Evolutionary conservation across 1,284 basidiomycete species (phyloP).

Genomic region (Leccinum pachyderme): DNA sequence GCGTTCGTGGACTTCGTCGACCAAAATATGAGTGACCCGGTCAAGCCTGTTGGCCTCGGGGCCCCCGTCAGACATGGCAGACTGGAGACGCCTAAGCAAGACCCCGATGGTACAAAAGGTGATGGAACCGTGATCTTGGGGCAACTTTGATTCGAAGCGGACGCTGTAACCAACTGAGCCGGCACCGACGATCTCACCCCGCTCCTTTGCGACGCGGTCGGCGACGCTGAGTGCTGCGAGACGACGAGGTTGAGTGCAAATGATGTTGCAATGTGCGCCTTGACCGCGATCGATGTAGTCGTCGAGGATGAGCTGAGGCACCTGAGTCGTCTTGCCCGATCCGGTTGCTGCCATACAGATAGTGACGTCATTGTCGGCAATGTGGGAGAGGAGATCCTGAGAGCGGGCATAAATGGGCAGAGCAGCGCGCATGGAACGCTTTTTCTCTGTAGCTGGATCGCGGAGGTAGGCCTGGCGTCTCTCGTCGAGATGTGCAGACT

Average conservation of each 20-base stretch:
- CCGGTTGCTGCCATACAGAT: conserved; percentile 95
- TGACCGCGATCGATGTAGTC: conserved; percentile 76
- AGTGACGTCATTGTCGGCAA: conserved; percentile 82
- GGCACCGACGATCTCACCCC: conserved; percentile 73
- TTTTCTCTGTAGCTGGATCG: conserved; percentile 61
- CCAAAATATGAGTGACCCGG: conserved; percentile 85
- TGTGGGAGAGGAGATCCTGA: conserved; percentile 65
- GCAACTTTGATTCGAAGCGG: conserved; percentile 83
- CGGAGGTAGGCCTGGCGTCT: conserved; percentile 62
- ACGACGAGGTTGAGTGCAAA: conserved; percentile 93
- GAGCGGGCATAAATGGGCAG: conserved; percentile 77
- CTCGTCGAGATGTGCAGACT: conserved; percentile 59
- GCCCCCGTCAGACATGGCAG: conserved; percentile 55
- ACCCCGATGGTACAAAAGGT: conserved; percentile 96
- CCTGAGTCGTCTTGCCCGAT: conserved; percentile 95
- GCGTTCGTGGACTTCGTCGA: conserved; percentile 97
- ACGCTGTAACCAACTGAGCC: conserved; percentile 88
- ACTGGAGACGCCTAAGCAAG: conserved; percentile 87
- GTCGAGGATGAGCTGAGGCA: conserved; percentile 92
- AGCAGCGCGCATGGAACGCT: conserved; percentile 65
- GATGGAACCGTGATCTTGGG: conserved; percentile 82
- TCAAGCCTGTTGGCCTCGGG: conserved; percentile 55
- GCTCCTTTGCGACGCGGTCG: conserved; percentile 87
- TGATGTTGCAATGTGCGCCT: conserved; percentile 86
- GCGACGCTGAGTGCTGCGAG: conserved; percentile 94